These are phyloP conservation scores for Salix suchowensis DNA, from an alignment of 345 rosid species.

Conservation along the genomic window DNA sequence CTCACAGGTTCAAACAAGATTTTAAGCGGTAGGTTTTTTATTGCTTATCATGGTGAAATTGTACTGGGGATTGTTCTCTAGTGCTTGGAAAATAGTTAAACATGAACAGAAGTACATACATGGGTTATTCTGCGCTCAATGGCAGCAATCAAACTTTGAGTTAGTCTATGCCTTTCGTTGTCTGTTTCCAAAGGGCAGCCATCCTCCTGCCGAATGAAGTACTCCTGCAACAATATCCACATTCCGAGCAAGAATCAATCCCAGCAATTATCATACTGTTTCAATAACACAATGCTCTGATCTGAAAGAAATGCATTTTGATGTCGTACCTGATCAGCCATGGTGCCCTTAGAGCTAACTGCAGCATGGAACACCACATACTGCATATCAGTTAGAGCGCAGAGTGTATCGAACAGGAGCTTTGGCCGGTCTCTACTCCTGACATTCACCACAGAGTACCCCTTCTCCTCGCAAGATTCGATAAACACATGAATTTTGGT, in stretches of 20 bases:
- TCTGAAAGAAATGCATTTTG: neutral
- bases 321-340: constrained; percentile 60
- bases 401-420: constrained; percentile 77
- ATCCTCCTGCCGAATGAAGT: constrained; percentile 68
- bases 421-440: constrained; percentile 74
- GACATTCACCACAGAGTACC: constrained; percentile 64
- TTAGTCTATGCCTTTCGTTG: constrained; percentile 45
- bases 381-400: constrained; percentile 68
- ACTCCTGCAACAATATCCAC: constrained; percentile 49
- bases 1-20: neutral
- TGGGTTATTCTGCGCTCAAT: constrained; percentile 60
- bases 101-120: constrained; percentile 22
- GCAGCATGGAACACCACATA: constrained; percentile 87
- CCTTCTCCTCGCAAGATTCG: constrained; percentile 66
- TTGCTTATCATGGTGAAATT: neutral
- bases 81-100: no score
- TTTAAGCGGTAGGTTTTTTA: neutral
- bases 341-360: constrained; percentile 53
- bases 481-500: constrained; percentile 52
- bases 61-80: neutral
- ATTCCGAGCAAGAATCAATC: neutral
- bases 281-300: neutral
- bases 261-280: neutral
- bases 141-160: constrained; percentile 70
- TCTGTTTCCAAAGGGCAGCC: constrained; percentile 65